Evolutionary conservation across 768 basidiomycete genomes (phyloP), one percentile per base, ranked within the genome.

Genomic region (Galerina marginata): DNA sequence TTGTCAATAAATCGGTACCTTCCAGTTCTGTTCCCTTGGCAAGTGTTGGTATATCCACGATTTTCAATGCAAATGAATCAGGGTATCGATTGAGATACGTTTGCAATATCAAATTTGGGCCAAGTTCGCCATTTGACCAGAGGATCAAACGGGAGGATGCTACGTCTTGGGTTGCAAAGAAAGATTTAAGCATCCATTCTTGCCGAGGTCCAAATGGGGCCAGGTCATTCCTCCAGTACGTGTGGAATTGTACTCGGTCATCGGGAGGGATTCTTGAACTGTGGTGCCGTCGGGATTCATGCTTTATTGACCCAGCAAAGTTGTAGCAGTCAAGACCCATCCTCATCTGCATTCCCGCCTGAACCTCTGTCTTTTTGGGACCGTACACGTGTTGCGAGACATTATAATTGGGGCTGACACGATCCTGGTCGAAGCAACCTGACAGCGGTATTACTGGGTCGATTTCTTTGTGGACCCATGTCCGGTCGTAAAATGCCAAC

Each of bases 211-310:
- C 87, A 66, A 99, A 95, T 1, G 88, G 79, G 0, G 88, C 87
- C 42, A 98, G 86, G 77, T 98, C 96, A 58, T 84, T 86, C 12
- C 96, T 83, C 96, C 96, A 99, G 73, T 98, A 99, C 1, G 94
- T 90, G 74, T 99, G 96, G 70, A 87, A 96, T 54, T 87, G 84
- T 11, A 85, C 83, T 16, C 86, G 83, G 16, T 80, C 77, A 12
- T 82, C 81, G 15, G 77, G 70, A 15, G 75, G 69, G 1, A 77
- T 36, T 29, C 54, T 50, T 20, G 60, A 20, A 39, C 25, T 38
- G 44, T 12, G 38, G 14, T 48, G 50, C 61, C 60, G 60, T n/a
- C 57, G 60, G 6, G 53, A 56, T 43, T 60, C 58, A 10, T 71
- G 56, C 53, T 83, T 86, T 23, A 99, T 84, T 14, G 93, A 95